These are phyloP conservation scores for Crepidotus variabilis DNA, from an alignment of 768 basidiomycete species.

Conservation along the genomic window DNA sequence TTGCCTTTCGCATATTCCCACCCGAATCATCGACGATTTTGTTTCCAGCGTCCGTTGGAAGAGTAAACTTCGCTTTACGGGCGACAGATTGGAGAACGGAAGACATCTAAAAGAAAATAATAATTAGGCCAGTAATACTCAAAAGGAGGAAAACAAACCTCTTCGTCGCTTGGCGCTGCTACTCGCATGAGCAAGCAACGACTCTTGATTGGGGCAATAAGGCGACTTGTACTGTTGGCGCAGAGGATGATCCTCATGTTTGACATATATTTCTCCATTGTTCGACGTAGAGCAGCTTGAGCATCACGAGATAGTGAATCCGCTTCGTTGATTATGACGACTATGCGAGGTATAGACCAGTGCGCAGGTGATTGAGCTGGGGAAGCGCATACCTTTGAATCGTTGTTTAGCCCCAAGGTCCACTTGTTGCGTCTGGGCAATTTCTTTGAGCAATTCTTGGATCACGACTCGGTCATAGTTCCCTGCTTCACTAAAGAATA, in stretches of 20 bases:
- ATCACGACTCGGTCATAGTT: slow-evolving; percentile 94
- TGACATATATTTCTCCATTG: slow-evolving; percentile 99
- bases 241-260: slow-evolving; percentile 97
- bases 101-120: slow-evolving; percentile 56
- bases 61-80: slow-evolving; percentile 69
- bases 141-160: slow-evolving; percentile 42
- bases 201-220: slow-evolving; percentile 96
- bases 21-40: slow-evolving; percentile 77
- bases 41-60: slow-evolving; percentile 74
- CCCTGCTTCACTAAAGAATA: slow-evolving; percentile 76
- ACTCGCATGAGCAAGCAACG: slow-evolving; percentile 93
- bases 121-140: slow-evolving; percentile 1
- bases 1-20: slow-evolving; percentile 92
- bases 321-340: slow-evolving; percentile 98
- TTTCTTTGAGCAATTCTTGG: slow-evolving; percentile 96
- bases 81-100: slow-evolving; percentile 77
- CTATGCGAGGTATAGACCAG: slow-evolving; percentile 33
- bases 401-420: slow-evolving; percentile 92
- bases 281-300: slow-evolving; percentile 92
- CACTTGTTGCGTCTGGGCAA: slow-evolving; percentile 98
- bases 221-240: slow-evolving; percentile 90
- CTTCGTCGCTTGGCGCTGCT: slow-evolving; percentile 74
- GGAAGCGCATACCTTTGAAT: slow-evolving; percentile 76
- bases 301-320: slow-evolving; percentile 94
- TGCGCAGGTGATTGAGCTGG: not conserved